Evolutionary conservation across 2,329 filamentous ascomycete genomes (phyloP).

Genomic region (Tolypocladium album): DNA sequence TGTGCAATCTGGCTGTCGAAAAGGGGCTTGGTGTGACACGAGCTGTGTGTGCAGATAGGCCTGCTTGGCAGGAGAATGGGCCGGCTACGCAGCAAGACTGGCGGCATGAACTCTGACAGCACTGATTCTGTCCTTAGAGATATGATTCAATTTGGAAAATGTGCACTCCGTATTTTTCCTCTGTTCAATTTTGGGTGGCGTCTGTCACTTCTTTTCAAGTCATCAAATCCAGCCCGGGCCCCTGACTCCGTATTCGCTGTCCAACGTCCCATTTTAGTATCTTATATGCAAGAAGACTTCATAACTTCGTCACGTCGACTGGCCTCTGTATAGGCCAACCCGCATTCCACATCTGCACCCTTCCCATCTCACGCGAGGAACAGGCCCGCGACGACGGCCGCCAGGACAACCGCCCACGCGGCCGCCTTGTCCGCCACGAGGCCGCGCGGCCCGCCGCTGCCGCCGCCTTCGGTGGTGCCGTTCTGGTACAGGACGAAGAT

Average conservation of each 20-base stretch:
- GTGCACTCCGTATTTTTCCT: neutral
- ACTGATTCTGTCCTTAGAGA: neutral
- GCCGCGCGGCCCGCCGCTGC: neutral
- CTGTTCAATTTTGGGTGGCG: neutral
- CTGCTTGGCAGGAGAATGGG: neutral
- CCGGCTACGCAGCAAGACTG: neutral
- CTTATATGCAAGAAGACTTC: neutral
- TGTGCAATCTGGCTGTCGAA: neutral
- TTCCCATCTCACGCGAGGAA: slow-evolving; percentile 13
- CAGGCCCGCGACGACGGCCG: slow-evolving; percentile 15
- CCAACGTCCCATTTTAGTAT: neutral
- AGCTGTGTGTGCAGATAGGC: neutral
- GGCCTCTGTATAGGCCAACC: neutral
- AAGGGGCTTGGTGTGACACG: neutral
- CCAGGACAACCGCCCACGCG: slow-evolving; percentile 14
- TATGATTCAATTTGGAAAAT: neutral
- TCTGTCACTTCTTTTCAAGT: neutral
- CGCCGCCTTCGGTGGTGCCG: slow-evolving; percentile 3
- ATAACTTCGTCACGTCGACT: neutral
- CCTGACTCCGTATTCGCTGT: neutral
- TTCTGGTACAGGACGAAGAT: slow-evolving; percentile 42
- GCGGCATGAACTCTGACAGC: neutral
- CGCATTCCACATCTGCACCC: neutral
- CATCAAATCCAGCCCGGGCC: neutral
- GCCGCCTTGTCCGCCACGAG: slow-evolving; percentile 1